Evolutionary conservation across 2,329 filamentous ascomycete species (phyloP), one percentile per base, ranked within the genome.

Genomic region (Geosmithia putterillii): DNA sequence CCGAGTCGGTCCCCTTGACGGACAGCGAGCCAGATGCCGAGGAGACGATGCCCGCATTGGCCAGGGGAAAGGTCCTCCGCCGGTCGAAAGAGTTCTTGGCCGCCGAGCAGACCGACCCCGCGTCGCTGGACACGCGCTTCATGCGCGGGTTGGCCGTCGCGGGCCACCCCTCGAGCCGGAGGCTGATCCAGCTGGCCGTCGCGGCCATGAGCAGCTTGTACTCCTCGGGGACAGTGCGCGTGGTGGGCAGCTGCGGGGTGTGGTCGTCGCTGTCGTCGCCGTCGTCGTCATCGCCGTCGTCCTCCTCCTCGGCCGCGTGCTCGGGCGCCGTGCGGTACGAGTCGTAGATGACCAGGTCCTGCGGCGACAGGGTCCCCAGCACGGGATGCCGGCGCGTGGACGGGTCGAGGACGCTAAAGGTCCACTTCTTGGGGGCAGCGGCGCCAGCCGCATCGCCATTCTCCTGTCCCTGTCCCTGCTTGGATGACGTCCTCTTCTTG

Each of bases 351-450:
- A 86, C 79, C 23, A 90, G 72, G 12, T 71, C 74, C 4, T 70
- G 68, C 12, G 71, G 70, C 3, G 74, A 80, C 38, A 90, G 67
- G 2, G 72, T 76, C 1, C 82, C 85, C 62, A 89, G 73, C 53
- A 89, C 76, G 4, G 86, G 84, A 54, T 90, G 85, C 12, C 81
- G 76, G 28, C 82, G 70, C 8, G 74, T 76, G 40, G 73, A 72
- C 0, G 83, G 76, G 51, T 83, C 76, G 52, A 90, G 79, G 48
- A 86, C 76, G 62, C 82, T 87, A 57, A 90, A 90, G 8, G 78
- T 86, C 64, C 81, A 89, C 55, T 76, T 79, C 45, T 62, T 65
- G 6, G 28, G 10, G 28, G 4, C 28, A 14, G 28, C 4, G 10
- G 6, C 10, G 28, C 15, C 28, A 7, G 23, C 23, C 10, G 28